Evolutionary conservation across 352 stramenopile genomes (phyloP), one percentile per base, ranked within the genome.

Genomic region (Phytophthora sp.): DNA sequence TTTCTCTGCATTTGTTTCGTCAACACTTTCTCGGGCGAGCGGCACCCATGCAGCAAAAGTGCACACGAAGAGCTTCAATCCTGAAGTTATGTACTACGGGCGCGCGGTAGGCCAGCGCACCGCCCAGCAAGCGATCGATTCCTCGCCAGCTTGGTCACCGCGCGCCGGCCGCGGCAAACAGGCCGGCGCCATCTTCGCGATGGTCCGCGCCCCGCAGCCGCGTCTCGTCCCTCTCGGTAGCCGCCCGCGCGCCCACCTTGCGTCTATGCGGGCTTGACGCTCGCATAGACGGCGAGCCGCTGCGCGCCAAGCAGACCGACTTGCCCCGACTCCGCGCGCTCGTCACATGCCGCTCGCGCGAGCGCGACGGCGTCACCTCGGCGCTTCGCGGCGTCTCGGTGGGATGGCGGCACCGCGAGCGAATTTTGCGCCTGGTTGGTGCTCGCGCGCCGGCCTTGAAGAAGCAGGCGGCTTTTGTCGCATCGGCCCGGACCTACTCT

Each of bases 301-400:
- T 1, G 17, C 13, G 37, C 18, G 3, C 37, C 13, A 44, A 44
- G 37, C 37, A 24, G 37, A 44, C 37, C 37, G 37, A 44, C 37
- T 44, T 44, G 37, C n/a, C 37, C 37, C 37, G 37, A 44, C 37
- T 44, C 37, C n/a, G 37, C 18, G 37, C 37, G 37, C 17, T 44
- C 37, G 37, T 43, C 37, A 44, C 37, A 44, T 44, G 37, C 13
- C 4, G 18, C 7, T 17, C 13, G 9, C 15, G 37, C n/a, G n/a
- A 9, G n/a, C n/a, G n/a, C 37, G 37, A 7, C 37, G 37, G n/a
- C 17, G 37, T 44, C 37, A 44, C 37, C 1, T 11, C 10, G 6
- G 37, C 37, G 18, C 37, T 44, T 44, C 37, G 7, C n/a, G n/a
- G n/a, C n/a, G n/a, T n/a, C n/a, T n/a, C n/a, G n/a, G n/a, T n/a